phyloP scores from a whole-genome alignment of 257 asterid species.

The Gentiana dahurica region DNA sequence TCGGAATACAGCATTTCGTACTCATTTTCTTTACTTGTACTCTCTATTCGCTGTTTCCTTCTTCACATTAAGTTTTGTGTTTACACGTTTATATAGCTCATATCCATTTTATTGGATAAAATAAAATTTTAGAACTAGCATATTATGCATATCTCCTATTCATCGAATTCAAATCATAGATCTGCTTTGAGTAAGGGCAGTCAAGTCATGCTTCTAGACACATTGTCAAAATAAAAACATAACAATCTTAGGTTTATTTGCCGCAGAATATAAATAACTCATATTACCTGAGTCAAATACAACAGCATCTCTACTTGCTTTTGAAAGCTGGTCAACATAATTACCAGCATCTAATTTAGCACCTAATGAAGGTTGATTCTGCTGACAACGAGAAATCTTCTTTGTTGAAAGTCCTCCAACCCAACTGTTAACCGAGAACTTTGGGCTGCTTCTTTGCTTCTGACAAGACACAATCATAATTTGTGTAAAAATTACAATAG shows the following conservation, averaged over 20 bases:
- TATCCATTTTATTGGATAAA: too few relatives aligned
- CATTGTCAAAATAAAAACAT: conserved; percentile 31
- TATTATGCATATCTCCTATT: too few relatives aligned
- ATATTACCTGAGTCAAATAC: conserved; percentile 21
- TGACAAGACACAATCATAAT: conserved; percentile 19
- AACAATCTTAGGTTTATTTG: conserved; percentile 26
- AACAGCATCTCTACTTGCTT: conserved; percentile 22
- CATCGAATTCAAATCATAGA: too few relatives aligned
- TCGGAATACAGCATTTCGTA: too few relatives aligned
- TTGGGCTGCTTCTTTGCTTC: conserved; percentile 82
- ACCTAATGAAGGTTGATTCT: conserved; percentile 19
- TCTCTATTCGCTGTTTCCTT: too few relatives aligned
- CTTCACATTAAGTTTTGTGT: too few relatives aligned
- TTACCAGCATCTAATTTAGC: conserved; percentile 22
- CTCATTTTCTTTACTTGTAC: too few relatives aligned
- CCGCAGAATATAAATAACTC: conserved; percentile 16
- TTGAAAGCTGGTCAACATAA: conserved; percentile 22
- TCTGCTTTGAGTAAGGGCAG: conserved; percentile 1
- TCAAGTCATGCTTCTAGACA: conserved; percentile 38
- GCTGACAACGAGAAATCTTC: conserved; percentile 29
- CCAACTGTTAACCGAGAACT: conserved; percentile 56
- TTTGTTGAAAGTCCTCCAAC: conserved; percentile 50
- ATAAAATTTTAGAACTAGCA: too few relatives aligned
- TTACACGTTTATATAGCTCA: too few relatives aligned
- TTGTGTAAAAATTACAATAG: background rate